These are phyloP conservation scores for Bryoerythrophyllum caledonicum DNA, from an alignment of 225 moss, liverwort and hornwort genomes.

Conservation along the genomic window DNA sequence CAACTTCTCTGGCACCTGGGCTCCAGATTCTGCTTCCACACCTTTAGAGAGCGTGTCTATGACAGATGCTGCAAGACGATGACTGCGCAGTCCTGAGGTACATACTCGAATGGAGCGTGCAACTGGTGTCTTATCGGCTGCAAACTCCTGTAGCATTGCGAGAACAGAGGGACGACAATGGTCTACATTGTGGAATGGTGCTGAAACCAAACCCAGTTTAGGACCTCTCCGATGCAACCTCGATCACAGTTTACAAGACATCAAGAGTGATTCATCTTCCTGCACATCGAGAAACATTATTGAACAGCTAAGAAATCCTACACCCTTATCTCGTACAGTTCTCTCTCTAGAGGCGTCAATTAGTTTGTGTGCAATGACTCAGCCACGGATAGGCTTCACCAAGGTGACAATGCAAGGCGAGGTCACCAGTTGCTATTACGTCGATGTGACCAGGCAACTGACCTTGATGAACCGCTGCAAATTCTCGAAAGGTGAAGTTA, in stretches of 20 bases:
- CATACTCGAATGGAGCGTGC: not conserved
- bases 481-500: too few species aligned
- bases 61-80: constrained; percentile 10
- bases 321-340: not conserved
- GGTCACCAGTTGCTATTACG: not conserved
- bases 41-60: not conserved
- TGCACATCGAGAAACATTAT: not conserved
- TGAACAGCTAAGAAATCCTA: not conserved
- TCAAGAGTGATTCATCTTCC: not conserved
- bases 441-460: too few species aligned
- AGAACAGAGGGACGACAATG: constrained; percentile 13
- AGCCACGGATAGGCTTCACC: too few species aligned
- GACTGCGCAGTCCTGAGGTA: constrained; percentile 8
- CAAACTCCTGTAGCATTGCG: constrained; percentile 11
- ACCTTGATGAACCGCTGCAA: not conserved
- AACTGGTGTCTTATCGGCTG: not conserved
- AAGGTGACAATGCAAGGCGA: too few species aligned
- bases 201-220: not conserved
- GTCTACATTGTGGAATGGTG: constrained; percentile 6
- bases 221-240: not conserved
- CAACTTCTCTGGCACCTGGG: too few species aligned
- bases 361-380: not conserved
- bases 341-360: not conserved
- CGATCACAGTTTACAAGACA: not conserved
- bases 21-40: not conserved